Percentiles rank a stretch among this genome's conserved stretches.
phyloP scores from a whole-genome alignment of 441 rosid genomes.

The Bocquillonia castaneifolia region DNA sequence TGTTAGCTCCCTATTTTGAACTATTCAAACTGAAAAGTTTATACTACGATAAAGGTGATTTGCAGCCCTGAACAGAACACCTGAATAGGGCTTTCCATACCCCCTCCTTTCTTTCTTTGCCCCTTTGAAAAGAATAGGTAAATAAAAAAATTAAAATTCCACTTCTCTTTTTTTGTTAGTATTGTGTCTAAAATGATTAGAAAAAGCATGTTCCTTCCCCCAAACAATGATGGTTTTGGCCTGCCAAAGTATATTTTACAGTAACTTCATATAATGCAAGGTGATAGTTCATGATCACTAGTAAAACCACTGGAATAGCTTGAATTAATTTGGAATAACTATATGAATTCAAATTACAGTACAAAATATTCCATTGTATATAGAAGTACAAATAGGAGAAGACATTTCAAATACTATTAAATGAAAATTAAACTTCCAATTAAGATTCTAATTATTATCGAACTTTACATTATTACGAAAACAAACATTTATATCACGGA shows the following conservation, averaged over 20 bases:
- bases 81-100: slow-evolving; percentile 7
- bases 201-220: not conserved
- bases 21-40: slow-evolving; percentile 1
- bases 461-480: too few relatives aligned
- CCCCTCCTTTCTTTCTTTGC: not conserved
- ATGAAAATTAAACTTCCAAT: too few relatives aligned
- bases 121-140: not conserved
- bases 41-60: not conserved
- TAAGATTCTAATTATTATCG: too few relatives aligned
- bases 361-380: too few relatives aligned
- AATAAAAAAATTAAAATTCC: not conserved
- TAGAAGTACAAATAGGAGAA: too few relatives aligned
- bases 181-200: not conserved
- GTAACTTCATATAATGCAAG: not conserved
- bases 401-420: too few relatives aligned
- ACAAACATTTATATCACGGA: too few relatives aligned
- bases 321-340: too few relatives aligned
- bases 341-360: too few relatives aligned
- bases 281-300: not conserved
- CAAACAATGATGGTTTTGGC: not conserved
- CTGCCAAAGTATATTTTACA: not conserved
- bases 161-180: not conserved
- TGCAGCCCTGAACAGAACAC: not conserved
- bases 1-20: not conserved
- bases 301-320: too few relatives aligned